These are phyloP conservation scores for Coemansia sp. DNA, from an alignment of 192 early-diverging fungal species.

Conservation along the genomic window DNA sequence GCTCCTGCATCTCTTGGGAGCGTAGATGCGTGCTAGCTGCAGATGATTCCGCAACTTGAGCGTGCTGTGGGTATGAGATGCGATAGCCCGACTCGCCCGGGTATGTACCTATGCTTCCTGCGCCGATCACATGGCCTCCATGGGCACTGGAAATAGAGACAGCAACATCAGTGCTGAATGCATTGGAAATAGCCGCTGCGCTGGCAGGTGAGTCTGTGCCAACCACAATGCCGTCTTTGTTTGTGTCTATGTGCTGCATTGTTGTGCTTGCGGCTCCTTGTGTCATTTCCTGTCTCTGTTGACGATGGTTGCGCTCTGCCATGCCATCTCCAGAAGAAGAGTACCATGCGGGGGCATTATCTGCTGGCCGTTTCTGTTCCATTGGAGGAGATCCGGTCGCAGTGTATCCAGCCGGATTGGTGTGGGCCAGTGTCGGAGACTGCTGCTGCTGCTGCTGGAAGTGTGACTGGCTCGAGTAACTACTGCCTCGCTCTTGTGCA, in stretches of 20 bases:
- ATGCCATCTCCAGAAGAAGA: constrained; percentile 1
- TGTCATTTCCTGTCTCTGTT: background rate
- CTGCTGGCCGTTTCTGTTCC: constrained; percentile 20
- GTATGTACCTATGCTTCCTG: constrained; percentile 26
- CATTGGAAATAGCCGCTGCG: constrained; percentile 3
- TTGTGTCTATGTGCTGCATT: constrained; percentile 6
- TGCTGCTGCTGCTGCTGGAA: constrained; percentile 8
- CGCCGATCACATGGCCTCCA: constrained; percentile 29
- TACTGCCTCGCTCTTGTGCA: constrained; percentile 7
- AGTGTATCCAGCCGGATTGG: constrained; percentile 17
- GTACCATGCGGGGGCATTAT: background rate
- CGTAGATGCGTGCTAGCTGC: constrained; percentile 10
- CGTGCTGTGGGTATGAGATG: constrained; percentile 1
- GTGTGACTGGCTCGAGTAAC: constrained; percentile 1
- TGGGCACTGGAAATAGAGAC: constrained; percentile 7
- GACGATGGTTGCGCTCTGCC: constrained; percentile 8
- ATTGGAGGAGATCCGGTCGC: constrained; percentile 24
- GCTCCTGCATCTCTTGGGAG: constrained; percentile 48
- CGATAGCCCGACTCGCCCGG: constrained; percentile 6
- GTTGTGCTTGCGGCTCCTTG: constrained; percentile 7
- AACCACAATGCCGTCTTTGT: constrained; percentile 5
- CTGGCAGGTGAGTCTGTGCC: constrained; percentile 7
- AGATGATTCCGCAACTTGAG: constrained; percentile 8
- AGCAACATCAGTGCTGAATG: constrained; percentile 11
- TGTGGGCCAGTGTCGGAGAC: constrained; percentile 30